Percentiles rank a stretch among this genome's conserved stretches.
Evolutionary conservation across 1,139 yeast species (phyloP).

Genomic region (Groenewaldozyma auringiensis): DNA sequence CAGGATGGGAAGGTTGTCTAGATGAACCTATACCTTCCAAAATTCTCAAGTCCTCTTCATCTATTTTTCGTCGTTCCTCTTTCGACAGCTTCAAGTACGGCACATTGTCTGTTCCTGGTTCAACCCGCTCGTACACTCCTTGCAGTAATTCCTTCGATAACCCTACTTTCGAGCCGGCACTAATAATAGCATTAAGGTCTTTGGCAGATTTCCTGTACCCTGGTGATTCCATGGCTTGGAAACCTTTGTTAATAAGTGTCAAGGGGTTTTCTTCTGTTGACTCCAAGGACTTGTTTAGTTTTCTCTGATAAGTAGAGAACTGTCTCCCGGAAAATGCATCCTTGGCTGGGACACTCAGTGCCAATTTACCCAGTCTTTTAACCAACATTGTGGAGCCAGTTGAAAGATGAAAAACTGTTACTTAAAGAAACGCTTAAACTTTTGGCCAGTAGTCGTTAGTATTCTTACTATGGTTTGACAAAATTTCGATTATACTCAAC

Average conservation of each 20-base stretch:
- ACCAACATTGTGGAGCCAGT: background rate
- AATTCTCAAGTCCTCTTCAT: conserved; percentile 1
- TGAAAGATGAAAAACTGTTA: background rate
- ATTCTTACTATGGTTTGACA: no score
- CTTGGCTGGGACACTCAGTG: background rate
- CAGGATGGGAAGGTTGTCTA: conserved; percentile 15
- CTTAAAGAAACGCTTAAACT: no score
- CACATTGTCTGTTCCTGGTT: conserved; percentile 14
- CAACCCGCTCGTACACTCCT: conserved; percentile 26
- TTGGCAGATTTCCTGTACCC: conserved; percentile 26
- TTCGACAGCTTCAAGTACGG: conserved; percentile 17
- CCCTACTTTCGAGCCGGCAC: conserved; percentile 30
- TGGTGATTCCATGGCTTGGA: conserved; percentile 27
- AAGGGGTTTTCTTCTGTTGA: background rate
- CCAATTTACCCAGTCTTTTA: background rate
- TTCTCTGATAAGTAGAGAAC: background rate
- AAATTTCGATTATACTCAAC: no score
- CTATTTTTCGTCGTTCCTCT: conserved; percentile 14
- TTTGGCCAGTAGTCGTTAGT: no score
- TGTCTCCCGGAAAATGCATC: background rate
- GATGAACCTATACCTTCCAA: background rate
- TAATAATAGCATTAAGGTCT: conserved; percentile 23
- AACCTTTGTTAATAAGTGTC: conserved; percentile 26
- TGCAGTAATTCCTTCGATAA: conserved; percentile 23
- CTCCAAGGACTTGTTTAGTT: background rate